Evolutionary conservation across 192 early-diverging fungal genomes (phyloP), one percentile per base, ranked within the genome.

Genomic region (Umbelopsis sp.): DNA sequence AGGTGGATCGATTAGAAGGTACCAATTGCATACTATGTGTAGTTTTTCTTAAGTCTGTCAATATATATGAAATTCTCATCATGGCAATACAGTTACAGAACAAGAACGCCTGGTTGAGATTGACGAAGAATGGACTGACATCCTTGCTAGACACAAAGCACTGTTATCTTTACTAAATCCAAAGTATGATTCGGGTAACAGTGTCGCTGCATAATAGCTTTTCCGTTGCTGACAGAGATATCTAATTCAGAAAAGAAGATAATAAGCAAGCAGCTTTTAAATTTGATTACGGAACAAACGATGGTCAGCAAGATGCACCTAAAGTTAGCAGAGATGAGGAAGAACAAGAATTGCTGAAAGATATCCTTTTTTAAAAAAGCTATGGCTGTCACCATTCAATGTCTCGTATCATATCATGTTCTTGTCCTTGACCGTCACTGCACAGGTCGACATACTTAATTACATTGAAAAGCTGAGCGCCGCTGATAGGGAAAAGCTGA

Each of bases 41-140:
- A 18, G 35, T 1, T 2, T 81, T 16, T 2, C 77, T 16, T 37
- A 46, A 25, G 46, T 58, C 30, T 49, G 61, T 53, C 37, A 9
- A 37, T 18, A 58, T 46, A 23, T 48, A 18, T 45, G 27, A n/a
- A 35, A 33, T 51, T 72, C 8, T 33, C 44, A 64, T 45, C 12
- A 4, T 46, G n/a, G n/a, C 6, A 46, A 33, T 44, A 16, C 58
- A 80, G 78, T 76, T 2, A 71, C 78, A 4, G 83, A 80, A 69
- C 20, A 72, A 9, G 76, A 75, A 10, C 69, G 83, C 1, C 70
- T 86, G 4, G 68, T 52, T 46, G 68, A 76, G 22, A 80, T 83
- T 12, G 83, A 86, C 25, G 83, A 83, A 46, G 76, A 85, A 49
- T 86, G 85, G 85, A 85, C 81, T 23, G 78, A 85, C n/a, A 51